phyloP scores from a whole-genome alignment of 2,329 filamentous ascomycete species.

The Cladosporium austrohemisphaericum region DNA sequence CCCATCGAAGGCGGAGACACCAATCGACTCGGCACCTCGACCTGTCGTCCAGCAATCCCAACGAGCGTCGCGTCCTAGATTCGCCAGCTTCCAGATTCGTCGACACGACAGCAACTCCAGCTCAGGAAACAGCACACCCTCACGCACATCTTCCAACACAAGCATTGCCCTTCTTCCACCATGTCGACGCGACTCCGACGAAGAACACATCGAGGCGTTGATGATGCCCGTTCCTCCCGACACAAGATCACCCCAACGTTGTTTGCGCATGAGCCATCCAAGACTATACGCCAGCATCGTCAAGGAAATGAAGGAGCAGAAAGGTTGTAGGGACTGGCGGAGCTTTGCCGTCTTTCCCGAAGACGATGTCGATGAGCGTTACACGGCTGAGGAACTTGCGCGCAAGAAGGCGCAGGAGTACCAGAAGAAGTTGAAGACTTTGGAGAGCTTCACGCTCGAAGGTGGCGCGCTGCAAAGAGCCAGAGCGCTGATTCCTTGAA shows the following conservation, averaged over 20 bases:
- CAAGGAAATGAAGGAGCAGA: constrained; percentile 29
- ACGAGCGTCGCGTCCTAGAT: constrained; percentile 1
- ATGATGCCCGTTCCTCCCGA: constrained; percentile 33
- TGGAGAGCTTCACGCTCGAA: constrained; percentile 23
- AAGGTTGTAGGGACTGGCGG: constrained; percentile 32
- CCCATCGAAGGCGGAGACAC: constrained; percentile 16
- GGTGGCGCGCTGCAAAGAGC: constrained; percentile 8
- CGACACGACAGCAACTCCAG: constrained; percentile 15
- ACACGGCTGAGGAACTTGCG: constrained; percentile 28
- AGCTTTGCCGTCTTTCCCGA: constrained; percentile 32
- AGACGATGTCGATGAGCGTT: constrained; percentile 31
- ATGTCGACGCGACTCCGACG: constrained; percentile 28
- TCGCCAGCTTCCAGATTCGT: constrained; percentile 10
- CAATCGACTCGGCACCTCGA: constrained; percentile 18
- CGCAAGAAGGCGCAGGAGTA: constrained; percentile 25
- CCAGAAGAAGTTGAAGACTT: constrained; percentile 25
- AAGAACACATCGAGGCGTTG: constrained; percentile 29
- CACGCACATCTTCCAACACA: constrained; percentile 29
- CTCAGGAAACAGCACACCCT: constrained; percentile 24
- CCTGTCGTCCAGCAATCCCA: constrained; percentile 3
- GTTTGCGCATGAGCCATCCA: constrained; percentile 31
- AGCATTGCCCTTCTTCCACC: constrained; percentile 32
- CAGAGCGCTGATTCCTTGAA: constrained; percentile 14
- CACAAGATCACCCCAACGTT: constrained; percentile 25
- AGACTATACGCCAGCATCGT: constrained; percentile 33